Evolutionary conservation across 768 basidiomycete species (phyloP).

Genomic region (Amanita inopinata): DNA sequence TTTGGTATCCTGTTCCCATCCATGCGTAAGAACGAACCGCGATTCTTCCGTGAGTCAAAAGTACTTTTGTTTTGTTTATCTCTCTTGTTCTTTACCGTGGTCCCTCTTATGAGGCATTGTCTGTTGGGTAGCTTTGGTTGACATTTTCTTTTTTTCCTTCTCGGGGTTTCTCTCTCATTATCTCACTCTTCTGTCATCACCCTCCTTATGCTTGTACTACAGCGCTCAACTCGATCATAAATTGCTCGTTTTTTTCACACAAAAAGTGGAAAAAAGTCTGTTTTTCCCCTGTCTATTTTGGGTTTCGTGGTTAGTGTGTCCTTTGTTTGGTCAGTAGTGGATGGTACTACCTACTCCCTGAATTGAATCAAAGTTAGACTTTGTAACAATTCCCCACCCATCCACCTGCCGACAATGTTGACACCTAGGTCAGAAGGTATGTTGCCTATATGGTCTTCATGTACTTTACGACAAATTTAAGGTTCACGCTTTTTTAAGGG

Average conservation of each 20-base stretch:
- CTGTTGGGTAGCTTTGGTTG: conserved; percentile 1
- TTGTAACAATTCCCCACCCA: too few species aligned
- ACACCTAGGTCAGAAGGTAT: too few species aligned
- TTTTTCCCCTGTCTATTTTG: conserved; percentile 1
- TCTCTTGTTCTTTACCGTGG: not conserved
- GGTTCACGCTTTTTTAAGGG: too few species aligned
- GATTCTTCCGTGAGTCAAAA: not conserved
- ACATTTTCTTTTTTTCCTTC: not conserved
- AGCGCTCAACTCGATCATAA: not conserved
- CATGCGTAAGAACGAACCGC: not conserved
- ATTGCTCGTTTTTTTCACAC: not conserved
- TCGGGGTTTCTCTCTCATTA: not conserved
- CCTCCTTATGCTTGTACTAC: conserved; percentile 1
- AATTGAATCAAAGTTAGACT: conserved; percentile 7
- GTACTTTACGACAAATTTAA: too few species aligned
- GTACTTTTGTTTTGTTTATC: not conserved
- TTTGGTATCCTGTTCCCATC: conserved; percentile 21
- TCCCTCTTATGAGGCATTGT: not conserved
- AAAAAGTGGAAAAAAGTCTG: not conserved
- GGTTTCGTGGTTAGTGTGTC: conserved; percentile 1
- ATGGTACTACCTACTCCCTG: conserved; percentile 2
- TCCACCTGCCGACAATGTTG: too few species aligned
- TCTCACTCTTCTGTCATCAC: not conserved
- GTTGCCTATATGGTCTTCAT: too few species aligned
- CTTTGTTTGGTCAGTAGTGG: conserved; percentile 5